These are phyloP conservation scores for Powellomyces hirtus DNA, from an alignment of 192 early-diverging fungal species.

Conservation along the genomic window DNA sequence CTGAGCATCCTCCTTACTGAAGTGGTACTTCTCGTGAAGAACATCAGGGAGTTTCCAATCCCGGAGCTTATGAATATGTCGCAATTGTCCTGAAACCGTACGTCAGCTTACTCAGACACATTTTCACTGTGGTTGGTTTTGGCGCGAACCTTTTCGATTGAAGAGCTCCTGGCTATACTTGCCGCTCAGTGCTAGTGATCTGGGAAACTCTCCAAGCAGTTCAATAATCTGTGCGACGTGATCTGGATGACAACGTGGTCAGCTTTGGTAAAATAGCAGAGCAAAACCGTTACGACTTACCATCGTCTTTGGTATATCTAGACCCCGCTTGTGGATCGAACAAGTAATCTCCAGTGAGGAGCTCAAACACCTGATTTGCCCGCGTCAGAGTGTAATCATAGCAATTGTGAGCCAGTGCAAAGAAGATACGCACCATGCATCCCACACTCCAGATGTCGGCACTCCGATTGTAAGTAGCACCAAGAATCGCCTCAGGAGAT, in stretches of 20 bases:
- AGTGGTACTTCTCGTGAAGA: constrained; percentile 85
- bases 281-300: constrained; percentile 34
- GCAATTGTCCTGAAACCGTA: constrained; percentile 67
- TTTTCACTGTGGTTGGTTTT: background rate
- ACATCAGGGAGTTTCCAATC: constrained; percentile 81
- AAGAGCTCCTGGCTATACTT: constrained; percentile 85
- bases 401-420: background rate
- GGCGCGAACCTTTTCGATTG: constrained; percentile 78
- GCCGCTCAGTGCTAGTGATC: constrained; percentile 74
- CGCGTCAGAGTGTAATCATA: background rate
- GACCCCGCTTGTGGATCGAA: constrained; percentile 89
- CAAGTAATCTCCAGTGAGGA: constrained; percentile 89
- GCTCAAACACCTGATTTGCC: constrained; percentile 68
- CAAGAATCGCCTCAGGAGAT: constrained; percentile 92
- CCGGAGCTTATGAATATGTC: constrained; percentile 83
- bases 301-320: constrained; percentile 87
- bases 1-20: constrained; percentile 64
- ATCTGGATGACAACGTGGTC: constrained; percentile 52
- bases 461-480: constrained; percentile 77
- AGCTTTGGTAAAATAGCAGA: background rate
- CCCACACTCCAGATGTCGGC: constrained; percentile 95
- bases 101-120: constrained; percentile 5
- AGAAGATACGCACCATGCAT: constrained; percentile 63
- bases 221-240: constrained; percentile 97
- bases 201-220: constrained; percentile 82